Evolutionary conservation across 805 yeast genomes (phyloP).

Genomic region (Saturnispora saitoi): DNA sequence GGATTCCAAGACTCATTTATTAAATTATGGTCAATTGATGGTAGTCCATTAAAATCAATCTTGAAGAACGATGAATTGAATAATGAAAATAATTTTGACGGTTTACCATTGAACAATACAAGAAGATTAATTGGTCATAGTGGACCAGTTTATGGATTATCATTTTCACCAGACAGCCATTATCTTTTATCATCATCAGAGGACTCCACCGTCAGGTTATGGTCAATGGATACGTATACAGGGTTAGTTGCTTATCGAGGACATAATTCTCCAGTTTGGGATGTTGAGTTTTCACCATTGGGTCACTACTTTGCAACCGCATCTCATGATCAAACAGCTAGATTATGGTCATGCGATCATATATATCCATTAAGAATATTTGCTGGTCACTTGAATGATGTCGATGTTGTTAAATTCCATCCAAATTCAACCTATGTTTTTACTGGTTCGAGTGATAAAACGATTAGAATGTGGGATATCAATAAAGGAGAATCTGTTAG

Average conservation of each 20-base stretch:
- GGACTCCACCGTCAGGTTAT: constrained; percentile 83
- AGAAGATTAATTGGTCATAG: constrained; percentile 79
- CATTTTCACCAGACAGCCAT: constrained; percentile 84
- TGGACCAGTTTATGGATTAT: constrained; percentile 86
- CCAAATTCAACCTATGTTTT: constrained; percentile 92
- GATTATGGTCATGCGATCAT: constrained; percentile 97
- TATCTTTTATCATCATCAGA: constrained; percentile 78
- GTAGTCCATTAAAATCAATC: constrained; percentile 65
- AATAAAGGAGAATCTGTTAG: constrained; percentile 82
- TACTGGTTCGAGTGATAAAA: constrained; percentile 93
- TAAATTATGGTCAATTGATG: constrained; percentile 89
- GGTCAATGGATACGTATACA: constrained; percentile 90
- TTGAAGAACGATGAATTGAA: constrained; percentile 43
- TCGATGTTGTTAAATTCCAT: constrained; percentile 89
- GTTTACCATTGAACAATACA: constrained; percentile 25
- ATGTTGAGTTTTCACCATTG: constrained; percentile 84
- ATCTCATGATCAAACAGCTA: constrained; percentile 94
- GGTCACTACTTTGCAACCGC: constrained; percentile 99
- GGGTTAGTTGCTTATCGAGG: constrained; percentile 92
- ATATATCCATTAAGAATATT: constrained; percentile 91
- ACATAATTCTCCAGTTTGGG: constrained; percentile 97
- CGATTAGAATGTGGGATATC: constrained; percentile 98
- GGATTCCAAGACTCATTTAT: constrained; percentile 91
- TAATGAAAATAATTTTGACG: constrained; percentile 29
- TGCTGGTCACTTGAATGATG: constrained; percentile 96